Percentiles rank a stretch among this genome's conserved stretches.
These are phyloP conservation scores for Pulveroboletus sp. DNA, from an alignment of 768 basidiomycete genomes.

Conservation along the genomic window DNA sequence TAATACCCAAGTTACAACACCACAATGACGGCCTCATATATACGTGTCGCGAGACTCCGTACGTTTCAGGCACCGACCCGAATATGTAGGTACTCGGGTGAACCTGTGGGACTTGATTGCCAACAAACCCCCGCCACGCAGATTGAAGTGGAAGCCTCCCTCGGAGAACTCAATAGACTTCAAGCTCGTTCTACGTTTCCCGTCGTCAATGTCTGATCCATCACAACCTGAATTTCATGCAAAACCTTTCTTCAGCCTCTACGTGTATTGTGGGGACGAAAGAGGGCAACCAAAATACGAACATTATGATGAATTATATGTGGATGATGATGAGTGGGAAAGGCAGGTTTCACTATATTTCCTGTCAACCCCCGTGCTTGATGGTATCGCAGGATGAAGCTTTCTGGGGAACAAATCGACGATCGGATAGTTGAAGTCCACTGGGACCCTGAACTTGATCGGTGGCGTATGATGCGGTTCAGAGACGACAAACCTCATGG, in stretches of 20 bases:
- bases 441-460: slow-evolving; percentile 66
- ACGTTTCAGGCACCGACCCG: slow-evolving; percentile 76
- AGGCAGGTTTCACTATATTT: slow-evolving; percentile 46
- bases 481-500: slow-evolving; percentile 92
- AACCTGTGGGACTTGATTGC: not conserved
- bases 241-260: slow-evolving; percentile 82
- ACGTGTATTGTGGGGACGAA: slow-evolving; percentile 77
- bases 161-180: slow-evolving; percentile 98
- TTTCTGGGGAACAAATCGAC: slow-evolving; percentile 80
- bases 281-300: slow-evolving; percentile 60
- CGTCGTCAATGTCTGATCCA: slow-evolving; percentile 51
- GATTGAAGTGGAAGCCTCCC: slow-evolving; percentile 98
- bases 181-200: slow-evolving; percentile 92
- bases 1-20: slow-evolving; percentile 84
- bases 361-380: not conserved
- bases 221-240: slow-evolving; percentile 71
- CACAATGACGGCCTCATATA: slow-evolving; percentile 96
- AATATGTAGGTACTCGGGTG: slow-evolving; percentile 88
- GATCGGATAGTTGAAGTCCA: slow-evolving; percentile 93
- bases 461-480: slow-evolving; percentile 92
- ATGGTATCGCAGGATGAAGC: slow-evolving; percentile 63
- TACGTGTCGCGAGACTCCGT: slow-evolving; percentile 82
- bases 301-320: slow-evolving; percentile 78
- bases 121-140: slow-evolving; percentile 31
- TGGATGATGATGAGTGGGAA: slow-evolving; percentile 93